Evolutionary conservation across 1,284 basidiomycete species (phyloP).

Genomic region (Ganoderma meredithae): DNA sequence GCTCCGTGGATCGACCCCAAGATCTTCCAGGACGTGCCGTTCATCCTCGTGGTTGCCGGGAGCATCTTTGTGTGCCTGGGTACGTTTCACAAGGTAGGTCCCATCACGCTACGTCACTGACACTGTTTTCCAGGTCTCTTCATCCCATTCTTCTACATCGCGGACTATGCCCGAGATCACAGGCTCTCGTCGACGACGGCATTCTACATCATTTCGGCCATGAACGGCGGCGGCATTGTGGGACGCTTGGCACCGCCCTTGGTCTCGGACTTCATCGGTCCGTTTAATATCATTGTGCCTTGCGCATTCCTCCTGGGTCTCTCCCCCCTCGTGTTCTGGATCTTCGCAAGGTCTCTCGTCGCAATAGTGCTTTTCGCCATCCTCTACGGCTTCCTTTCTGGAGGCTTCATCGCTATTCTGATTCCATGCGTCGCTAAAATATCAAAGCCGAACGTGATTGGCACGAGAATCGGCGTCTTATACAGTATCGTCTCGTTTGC

Average conservation of each 20-base stretch:
- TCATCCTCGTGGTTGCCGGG: conserved; percentile 38
- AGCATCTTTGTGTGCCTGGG: conserved; percentile 41
- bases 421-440: conserved; percentile 44
- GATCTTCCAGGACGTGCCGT: conserved; percentile 40
- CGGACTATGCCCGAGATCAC: conserved; percentile 29
- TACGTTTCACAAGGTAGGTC: conserved; percentile 4
- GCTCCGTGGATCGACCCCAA: conserved; percentile 36
- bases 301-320: conserved; percentile 59
- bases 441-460: conserved; percentile 58
- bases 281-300: conserved; percentile 48
- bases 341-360: conserved; percentile 31
- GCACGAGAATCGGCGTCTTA: conserved; percentile 62
- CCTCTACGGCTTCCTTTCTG: conserved; percentile 52
- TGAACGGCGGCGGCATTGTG: conserved; percentile 64
- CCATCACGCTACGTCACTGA: background rate
- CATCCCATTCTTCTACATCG: conserved; percentile 52
- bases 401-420: conserved; percentile 36
- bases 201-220: conserved; percentile 56
- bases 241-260: conserved; percentile 67
- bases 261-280: conserved; percentile 65
- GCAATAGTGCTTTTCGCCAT: conserved; percentile 56
- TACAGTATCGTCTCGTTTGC: conserved; percentile 69
- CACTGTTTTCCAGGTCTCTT: conserved; percentile 47
- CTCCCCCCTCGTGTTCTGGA: conserved; percentile 30
- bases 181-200: conserved; percentile 19